Percentiles rank a stretch among this genome's conserved stretches.
phyloP scores from a whole-genome alignment of 768 basidiomycete genomes.

The Rubroboletus pulcherrimus region DNA sequence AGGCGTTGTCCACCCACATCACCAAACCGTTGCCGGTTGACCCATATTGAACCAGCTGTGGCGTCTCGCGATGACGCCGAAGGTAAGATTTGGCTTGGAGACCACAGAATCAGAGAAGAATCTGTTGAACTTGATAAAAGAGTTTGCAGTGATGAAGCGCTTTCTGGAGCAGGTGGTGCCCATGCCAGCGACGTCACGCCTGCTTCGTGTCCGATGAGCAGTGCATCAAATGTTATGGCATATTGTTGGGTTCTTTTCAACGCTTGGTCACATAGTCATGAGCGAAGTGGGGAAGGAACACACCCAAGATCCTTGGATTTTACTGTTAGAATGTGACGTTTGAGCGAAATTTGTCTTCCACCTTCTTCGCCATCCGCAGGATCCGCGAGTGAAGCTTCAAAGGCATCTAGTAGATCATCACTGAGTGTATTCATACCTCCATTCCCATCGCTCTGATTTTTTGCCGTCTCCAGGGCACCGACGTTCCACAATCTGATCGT shows the following conservation, averaged over 20 bases:
- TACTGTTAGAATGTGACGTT: slow-evolving; percentile 73
- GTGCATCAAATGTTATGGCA: slow-evolving; percentile 86
- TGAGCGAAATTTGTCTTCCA: slow-evolving; percentile 83
- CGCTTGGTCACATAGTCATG: slow-evolving; percentile 10
- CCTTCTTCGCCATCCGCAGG: slow-evolving; percentile 73
- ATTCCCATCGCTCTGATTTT: slow-evolving; percentile 9
- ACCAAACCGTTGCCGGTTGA: slow-evolving; percentile 87
- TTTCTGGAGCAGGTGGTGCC: slow-evolving; percentile 44
- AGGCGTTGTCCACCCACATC: slow-evolving; percentile 89
- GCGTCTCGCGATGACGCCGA: slow-evolving; percentile 34
- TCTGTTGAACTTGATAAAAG: slow-evolving; percentile 94
- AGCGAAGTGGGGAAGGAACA: slow-evolving; percentile 20
- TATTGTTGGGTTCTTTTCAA: slow-evolving; percentile 47
- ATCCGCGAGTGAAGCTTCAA: slow-evolving; percentile 77
- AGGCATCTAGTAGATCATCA: slow-evolving; percentile 82
- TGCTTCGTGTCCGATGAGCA: slow-evolving; percentile 94
- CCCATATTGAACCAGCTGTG: slow-evolving; percentile 69
- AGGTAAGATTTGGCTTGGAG: slow-evolving; percentile 55
- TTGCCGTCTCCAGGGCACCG: slow-evolving; percentile 38
- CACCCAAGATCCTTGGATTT: slow-evolving; percentile 38
- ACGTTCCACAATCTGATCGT: slow-evolving; percentile 94
- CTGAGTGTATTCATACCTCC: slow-evolving; percentile 35
- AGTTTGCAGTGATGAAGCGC: slow-evolving; percentile 35
- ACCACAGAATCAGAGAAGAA: slow-evolving; percentile 94
- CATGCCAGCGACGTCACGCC: slow-evolving; percentile 88